A percentile compares a stretch with the other conserved stretches of the same genome.
Conservation (phyloP, 163 green algal species). For the Volvox carteri region DNA sequence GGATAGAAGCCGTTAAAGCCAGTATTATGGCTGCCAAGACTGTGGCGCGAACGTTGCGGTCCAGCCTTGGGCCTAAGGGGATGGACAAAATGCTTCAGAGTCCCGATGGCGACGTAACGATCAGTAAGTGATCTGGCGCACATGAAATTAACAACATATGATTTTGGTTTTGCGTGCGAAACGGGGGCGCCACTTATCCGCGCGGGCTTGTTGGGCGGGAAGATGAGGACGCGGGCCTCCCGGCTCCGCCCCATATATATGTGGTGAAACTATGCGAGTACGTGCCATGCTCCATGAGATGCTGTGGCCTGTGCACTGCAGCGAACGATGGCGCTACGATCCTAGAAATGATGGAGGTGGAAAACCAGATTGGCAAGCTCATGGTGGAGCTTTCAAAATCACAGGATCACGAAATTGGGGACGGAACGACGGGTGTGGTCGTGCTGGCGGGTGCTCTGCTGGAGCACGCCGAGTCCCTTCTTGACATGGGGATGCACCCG, state of each 20-base stretch:
- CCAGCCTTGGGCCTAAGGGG: slow-evolving; percentile 96
- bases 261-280: too few relatives aligned
- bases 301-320: slow-evolving; percentile 65
- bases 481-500: slow-evolving; percentile 98
- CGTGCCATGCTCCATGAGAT: not conserved
- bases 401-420: slow-evolving; percentile 98
- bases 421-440: slow-evolving; percentile 98
- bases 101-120: slow-evolving; percentile 97
- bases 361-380: slow-evolving; percentile 99
- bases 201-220: slow-evolving; percentile 21
- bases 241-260: too few relatives aligned
- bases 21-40: slow-evolving; percentile 98
- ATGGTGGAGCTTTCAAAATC: slow-evolving; percentile 97
- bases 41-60: slow-evolving; percentile 92
- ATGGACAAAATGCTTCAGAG: slow-evolving; percentile 99
- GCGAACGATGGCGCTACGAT: slow-evolving; percentile 99
- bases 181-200: too few relatives aligned
- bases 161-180: too few relatives aligned
- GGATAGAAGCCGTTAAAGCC: slow-evolving; percentile 95
- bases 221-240: not conserved
- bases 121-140: slow-evolving; percentile 91
- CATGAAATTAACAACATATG: too few relatives aligned
- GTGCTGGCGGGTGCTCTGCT: slow-evolving; percentile 89
- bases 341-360: slow-evolving; percentile 99
- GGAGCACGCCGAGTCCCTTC: slow-evolving; percentile 90